A percentile compares a stretch with the other conserved stretches of the same genome.
These are phyloP conservation scores for Vicia faba DNA, from an alignment of 306 rosid species.

Conservation along the genomic window DNA sequence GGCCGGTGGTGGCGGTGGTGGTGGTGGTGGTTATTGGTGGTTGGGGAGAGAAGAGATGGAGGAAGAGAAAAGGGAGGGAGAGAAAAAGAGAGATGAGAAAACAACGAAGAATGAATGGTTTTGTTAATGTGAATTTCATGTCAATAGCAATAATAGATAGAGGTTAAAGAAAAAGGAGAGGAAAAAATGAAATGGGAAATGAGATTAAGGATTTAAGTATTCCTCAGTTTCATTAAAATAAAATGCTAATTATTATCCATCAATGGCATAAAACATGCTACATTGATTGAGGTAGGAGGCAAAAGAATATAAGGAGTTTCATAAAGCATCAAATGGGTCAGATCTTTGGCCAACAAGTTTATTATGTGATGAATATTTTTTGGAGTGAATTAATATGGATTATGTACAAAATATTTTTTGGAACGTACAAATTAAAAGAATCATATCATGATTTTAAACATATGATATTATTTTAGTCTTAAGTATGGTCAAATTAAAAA, in stretches of 20 bases:
- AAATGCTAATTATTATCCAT: neutral
- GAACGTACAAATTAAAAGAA: slow-evolving; percentile 11
- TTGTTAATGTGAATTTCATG: slow-evolving; percentile 55
- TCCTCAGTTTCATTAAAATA: too few species aligned
- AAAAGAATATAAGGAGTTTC: slow-evolving; percentile 8
- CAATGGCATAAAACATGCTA: neutral
- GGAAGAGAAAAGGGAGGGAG: slow-evolving; percentile 56
- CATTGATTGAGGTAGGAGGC: slow-evolving; percentile 17
- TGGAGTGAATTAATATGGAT: neutral
- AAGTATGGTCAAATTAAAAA: too few species aligned
- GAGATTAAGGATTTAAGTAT: too few species aligned
- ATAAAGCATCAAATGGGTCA: slow-evolving; percentile 33
- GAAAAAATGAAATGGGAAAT: neutral
- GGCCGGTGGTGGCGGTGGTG: slow-evolving; percentile 20
- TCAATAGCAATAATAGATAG: neutral
- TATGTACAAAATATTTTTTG: neutral
- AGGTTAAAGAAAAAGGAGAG: neutral
- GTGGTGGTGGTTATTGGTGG: neutral
- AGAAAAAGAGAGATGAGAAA: slow-evolving; percentile 59
- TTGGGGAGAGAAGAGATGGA: slow-evolving; percentile 33
- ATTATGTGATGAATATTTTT: slow-evolving; percentile 4
- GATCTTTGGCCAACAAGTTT: slow-evolving; percentile 14
- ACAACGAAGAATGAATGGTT: slow-evolving; percentile 48
- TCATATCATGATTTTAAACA: neutral
- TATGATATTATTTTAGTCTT: neutral